Conservation (phyloP, 106 monocot species). For the Dendrobium huoshanense region DNA sequence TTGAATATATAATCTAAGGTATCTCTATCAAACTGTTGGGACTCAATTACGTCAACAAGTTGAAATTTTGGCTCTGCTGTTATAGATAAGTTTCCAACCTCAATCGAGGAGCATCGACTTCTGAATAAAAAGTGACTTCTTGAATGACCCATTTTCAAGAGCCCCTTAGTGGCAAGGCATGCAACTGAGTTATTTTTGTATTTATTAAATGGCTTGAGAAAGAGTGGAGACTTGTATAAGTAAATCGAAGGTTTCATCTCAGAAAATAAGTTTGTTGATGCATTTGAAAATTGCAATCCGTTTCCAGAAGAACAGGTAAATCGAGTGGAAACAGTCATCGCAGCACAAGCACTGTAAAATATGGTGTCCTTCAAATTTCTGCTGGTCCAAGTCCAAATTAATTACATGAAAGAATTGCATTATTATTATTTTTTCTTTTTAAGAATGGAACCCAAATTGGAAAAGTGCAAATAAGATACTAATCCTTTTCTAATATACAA, state of each 20-base stretch:
- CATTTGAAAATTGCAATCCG: conserved; percentile 3
- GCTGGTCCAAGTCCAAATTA: background rate
- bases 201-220: background rate
- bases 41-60: conserved; percentile 82
- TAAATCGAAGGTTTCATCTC: background rate
- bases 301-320: background rate
- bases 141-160: background rate
- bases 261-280: background rate
- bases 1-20: conserved; percentile 65
- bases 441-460: background rate
- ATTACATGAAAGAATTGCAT: background rate
- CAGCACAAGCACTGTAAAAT: background rate
- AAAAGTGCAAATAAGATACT: background rate
- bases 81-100: conserved; percentile 9
- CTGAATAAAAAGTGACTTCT: background rate
- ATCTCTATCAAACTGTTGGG: conserved; percentile 88
- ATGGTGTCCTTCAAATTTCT: conserved; percentile 2
- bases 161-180: background rate
- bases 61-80: conserved; percentile 37
- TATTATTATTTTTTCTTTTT: background rate
- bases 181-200: background rate
- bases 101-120: conserved; percentile 9
- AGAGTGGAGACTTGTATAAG: background rate
- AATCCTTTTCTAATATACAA: background rate
- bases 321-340: background rate